These are phyloP conservation scores for Yamadazyma trypodendri DNA, from an alignment of 1,139 yeast genomes.

Conservation along the genomic window DNA sequence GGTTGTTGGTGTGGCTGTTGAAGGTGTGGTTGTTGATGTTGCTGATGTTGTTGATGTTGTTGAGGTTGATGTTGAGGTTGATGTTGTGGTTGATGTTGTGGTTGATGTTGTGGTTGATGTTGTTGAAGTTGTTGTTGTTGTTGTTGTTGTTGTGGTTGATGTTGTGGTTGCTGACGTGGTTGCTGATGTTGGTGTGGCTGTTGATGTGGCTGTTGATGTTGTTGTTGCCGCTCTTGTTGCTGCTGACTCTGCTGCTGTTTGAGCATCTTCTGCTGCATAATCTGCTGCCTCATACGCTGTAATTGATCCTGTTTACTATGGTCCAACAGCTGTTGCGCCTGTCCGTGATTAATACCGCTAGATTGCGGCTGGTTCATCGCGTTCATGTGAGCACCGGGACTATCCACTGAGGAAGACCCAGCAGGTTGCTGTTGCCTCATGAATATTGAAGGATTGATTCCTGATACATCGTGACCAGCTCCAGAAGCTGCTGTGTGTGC, in stretches of 20 bases:
- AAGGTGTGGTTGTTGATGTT: constrained; percentile 2
- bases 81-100: no score
- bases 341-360: no score
- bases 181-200: constrained; percentile 9
- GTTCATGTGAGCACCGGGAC: neutral
- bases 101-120: no score
- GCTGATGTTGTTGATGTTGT: constrained; percentile 6
- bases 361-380: neutral
- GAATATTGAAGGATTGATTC: constrained; percentile 28
- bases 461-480: constrained; percentile 4
- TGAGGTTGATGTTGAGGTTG: no score
- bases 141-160: constrained; percentile 7
- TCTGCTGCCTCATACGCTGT: constrained; percentile 38
- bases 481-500: constrained; percentile 1
- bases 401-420: neutral
- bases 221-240: constrained; percentile 13
- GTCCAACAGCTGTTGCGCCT: constrained; percentile 13
- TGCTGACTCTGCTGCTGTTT: constrained; percentile 21
- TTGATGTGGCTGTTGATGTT: constrained; percentile 13
- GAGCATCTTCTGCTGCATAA: constrained; percentile 41
- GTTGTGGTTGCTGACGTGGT: constrained; percentile 6
- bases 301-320: constrained; percentile 25
- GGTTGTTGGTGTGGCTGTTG: constrained; percentile 8
- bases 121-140: no score
- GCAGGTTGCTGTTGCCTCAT: constrained; percentile 21